These are phyloP conservation scores for Hansenula lynferdii DNA, from an alignment of 1,139 yeast genomes.

Conservation along the genomic window DNA sequence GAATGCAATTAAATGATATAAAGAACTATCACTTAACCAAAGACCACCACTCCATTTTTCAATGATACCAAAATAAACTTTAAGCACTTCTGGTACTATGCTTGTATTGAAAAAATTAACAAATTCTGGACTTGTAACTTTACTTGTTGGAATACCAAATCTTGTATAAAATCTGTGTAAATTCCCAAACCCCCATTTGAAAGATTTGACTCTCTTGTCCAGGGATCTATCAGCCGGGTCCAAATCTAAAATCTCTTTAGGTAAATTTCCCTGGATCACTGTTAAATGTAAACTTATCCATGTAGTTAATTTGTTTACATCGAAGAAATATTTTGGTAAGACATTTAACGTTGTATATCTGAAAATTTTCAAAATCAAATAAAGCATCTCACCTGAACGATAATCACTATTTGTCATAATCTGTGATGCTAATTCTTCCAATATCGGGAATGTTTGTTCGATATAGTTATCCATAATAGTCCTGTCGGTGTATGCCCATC, in stretches of 20 bases:
- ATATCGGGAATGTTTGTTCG: conserved; percentile 45
- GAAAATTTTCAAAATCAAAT: conserved; percentile 59
- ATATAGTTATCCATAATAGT: conserved; percentile 43
- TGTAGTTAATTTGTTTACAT: conserved; percentile 45
- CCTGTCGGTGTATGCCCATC: conserved; percentile 49
- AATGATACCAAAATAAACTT: conserved; percentile 54
- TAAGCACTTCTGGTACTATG: conserved; percentile 58
- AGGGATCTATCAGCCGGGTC: conserved; percentile 47
- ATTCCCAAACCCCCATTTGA: conserved; percentile 74
- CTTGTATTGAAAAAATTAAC: conserved; percentile 42
- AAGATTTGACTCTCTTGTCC: conserved; percentile 53
- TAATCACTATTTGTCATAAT: conserved; percentile 34
- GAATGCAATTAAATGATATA: conserved; percentile 59
- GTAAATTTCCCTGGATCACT: conserved; percentile 55
- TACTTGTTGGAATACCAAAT: conserved; percentile 43
- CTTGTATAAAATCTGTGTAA: conserved; percentile 53
- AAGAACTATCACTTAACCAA: conserved; percentile 57
- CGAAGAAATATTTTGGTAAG: conserved; percentile 51
- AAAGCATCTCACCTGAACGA: conserved; percentile 50
- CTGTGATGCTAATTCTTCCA: conserved; percentile 45
- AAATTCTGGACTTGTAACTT: conserved; percentile 36
- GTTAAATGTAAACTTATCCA: conserved; percentile 63
- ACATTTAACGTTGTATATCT: conserved; percentile 55
- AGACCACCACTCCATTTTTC: conserved; percentile 56
- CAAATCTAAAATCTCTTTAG: conserved; percentile 45